Percentiles rank a stretch among this genome's conserved stretches.
phyloP scores from a whole-genome alignment of 768 basidiomycete genomes.

The Tulasnella sp. region DNA sequence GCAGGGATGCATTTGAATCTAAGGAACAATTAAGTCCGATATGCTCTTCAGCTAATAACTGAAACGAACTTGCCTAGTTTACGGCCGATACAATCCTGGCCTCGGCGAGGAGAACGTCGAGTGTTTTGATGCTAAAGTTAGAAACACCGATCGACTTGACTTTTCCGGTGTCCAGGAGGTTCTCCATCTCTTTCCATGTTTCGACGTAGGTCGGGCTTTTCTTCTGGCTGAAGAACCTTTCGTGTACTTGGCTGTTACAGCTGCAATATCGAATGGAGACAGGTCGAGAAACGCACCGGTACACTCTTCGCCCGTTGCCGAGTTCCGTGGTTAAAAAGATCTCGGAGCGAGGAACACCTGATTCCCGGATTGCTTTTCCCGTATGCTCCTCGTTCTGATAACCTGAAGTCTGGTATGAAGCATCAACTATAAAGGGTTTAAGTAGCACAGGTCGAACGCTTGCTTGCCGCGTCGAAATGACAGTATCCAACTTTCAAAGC shows the following conservation, averaged over 20 bases:
- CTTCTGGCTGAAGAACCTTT: conserved; percentile 1
- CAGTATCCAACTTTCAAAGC: conserved; percentile 69
- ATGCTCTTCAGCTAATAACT: background rate
- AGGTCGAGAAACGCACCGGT: background rate
- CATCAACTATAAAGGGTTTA: conserved; percentile 26
- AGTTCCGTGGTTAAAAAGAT: conserved; percentile 24
- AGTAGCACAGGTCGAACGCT: background rate
- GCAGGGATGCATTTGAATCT: conserved; percentile 69
- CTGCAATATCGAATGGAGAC: no score
- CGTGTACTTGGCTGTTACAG: background rate
- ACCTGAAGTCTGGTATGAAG: conserved; percentile 28
- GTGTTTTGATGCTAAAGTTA: conserved; percentile 61
- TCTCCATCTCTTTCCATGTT: conserved; percentile 74
- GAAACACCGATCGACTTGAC: conserved; percentile 42
- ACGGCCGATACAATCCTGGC: conserved; percentile 63
- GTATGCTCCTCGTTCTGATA: conserved; percentile 35
- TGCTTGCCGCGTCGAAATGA: conserved; percentile 67
- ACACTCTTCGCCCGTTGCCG: conserved; percentile 5
- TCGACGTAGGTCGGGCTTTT: conserved; percentile 43
- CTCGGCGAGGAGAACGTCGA: conserved; percentile 55
- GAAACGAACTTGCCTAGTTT: conserved; percentile 51
- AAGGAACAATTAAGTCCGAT: background rate
- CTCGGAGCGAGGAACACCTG: conserved; percentile 16
- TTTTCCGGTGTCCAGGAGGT: conserved; percentile 44
- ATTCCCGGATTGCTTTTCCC: conserved; percentile 33